Percentiles rank a stretch among this genome's conserved stretches.
Evolutionary conservation across 352 stramenopile genomes (phyloP).

Genomic region (Halophytophthora batemanensis): DNA sequence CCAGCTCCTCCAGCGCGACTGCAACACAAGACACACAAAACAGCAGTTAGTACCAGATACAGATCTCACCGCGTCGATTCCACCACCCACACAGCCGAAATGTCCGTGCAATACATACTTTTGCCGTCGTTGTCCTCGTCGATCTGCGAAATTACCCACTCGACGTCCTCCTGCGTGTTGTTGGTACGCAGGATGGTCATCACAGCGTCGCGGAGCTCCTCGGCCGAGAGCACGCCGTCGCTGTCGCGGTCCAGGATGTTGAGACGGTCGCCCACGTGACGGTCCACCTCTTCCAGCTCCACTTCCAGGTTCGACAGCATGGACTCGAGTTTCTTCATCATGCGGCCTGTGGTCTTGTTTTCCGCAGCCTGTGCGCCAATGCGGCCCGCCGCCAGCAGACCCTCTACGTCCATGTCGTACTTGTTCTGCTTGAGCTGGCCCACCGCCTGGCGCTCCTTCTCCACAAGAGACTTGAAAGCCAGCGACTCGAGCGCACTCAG

Average conservation of each 20-base stretch:
- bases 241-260: conserved; percentile 97
- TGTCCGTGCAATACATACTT: conserved; percentile 44
- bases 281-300: conserved; percentile 93
- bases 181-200: conserved; percentile 93
- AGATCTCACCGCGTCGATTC: neutral
- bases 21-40: conserved; percentile 26
- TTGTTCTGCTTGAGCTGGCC: conserved; percentile 87
- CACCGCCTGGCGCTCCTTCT: conserved; percentile 83
- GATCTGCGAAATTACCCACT: conserved; percentile 93
- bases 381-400: conserved; percentile 67
- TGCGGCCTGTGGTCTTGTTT: conserved; percentile 87
- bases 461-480: conserved; percentile 84
- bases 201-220: conserved; percentile 95
- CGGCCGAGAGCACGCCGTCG: conserved; percentile 93
- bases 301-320: conserved; percentile 95
- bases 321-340: conserved; percentile 91
- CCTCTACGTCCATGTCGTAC: conserved; percentile 87
- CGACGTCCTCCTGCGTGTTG: conserved; percentile 94
- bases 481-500: conserved; percentile 79
- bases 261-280: conserved; percentile 96
- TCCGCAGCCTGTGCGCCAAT: conserved; percentile 77
- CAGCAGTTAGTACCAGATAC: conserved; percentile 7
- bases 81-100: neutral
- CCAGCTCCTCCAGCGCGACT: conserved; percentile 93
- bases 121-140: conserved; percentile 89